Evolutionary conservation across 345 rosid species (phyloP).

Genomic region (Chamaenerion angustifolium): DNA sequence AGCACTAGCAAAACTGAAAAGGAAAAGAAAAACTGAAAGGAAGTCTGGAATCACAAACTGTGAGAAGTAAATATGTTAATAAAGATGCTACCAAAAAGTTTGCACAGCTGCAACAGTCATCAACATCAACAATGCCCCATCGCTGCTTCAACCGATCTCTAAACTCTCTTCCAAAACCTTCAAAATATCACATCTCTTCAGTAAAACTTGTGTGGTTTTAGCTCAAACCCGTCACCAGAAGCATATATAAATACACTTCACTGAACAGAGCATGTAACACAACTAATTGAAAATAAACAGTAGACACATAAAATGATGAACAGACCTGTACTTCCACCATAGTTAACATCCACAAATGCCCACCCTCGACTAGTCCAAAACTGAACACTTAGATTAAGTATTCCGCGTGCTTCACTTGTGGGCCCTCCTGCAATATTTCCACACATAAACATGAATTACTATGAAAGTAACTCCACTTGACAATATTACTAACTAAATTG

Average conservation of each 20-base stretch:
- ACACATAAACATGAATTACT: neutral
- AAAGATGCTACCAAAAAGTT: constrained; percentile 51
- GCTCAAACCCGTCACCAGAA: too few species aligned
- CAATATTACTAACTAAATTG: neutral
- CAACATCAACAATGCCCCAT: constrained; percentile 95
- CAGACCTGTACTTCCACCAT: constrained; percentile 99
- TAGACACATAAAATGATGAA: constrained; percentile 8
- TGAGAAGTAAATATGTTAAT: neutral
- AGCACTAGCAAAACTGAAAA: too few species aligned
- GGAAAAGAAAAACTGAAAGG: too few species aligned
- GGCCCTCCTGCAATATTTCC: constrained; percentile 65
- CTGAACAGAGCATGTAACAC: too few species aligned
- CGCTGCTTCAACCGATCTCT: constrained; percentile 60
- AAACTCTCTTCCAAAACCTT: constrained; percentile 91
- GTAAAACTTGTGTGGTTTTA: neutral
- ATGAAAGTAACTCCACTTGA: too few species aligned
- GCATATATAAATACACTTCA: too few species aligned
- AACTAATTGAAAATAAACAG: neutral
- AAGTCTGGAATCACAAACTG: constrained; percentile 2
- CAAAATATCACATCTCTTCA: constrained; percentile 13
- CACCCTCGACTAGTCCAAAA: constrained; percentile 98
- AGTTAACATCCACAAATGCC: constrained; percentile 93
- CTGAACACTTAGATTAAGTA: constrained; percentile 58
- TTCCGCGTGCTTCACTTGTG: constrained; percentile 66
- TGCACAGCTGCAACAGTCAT: constrained; percentile 95